phyloP scores from a whole-genome alignment of 352 stramenopile species.

The Peronosclerospora sorghi region DNA sequence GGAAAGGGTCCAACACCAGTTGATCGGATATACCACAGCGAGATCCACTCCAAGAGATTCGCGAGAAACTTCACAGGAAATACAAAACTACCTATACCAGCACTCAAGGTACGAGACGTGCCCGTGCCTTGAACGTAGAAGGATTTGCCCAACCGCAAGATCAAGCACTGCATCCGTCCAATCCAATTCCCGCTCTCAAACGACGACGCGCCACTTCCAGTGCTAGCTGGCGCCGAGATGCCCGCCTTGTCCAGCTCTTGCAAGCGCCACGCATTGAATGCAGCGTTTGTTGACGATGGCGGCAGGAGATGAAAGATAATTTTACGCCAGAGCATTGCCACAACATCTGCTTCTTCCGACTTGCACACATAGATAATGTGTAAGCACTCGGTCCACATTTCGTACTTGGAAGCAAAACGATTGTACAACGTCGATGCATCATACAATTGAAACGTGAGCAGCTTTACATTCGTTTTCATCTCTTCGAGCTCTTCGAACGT shows the following conservation, averaged over 20 bases:
- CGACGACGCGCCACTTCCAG: slow-evolving; percentile 22
- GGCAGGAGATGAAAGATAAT: slow-evolving; percentile 67
- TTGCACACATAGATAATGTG: slow-evolving; percentile 81
- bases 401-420: slow-evolving; percentile 73
- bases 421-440: slow-evolving; percentile 81
- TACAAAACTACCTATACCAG: slow-evolving; percentile 35
- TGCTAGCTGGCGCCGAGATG: slow-evolving; percentile 28
- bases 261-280: slow-evolving; percentile 68
- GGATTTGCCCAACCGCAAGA: slow-evolving; percentile 62
- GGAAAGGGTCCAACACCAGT: slow-evolving; percentile 39
- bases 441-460: slow-evolving; percentile 69
- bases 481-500: slow-evolving; percentile 36
- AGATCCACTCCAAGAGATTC: slow-evolving; percentile 63
- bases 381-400: slow-evolving; percentile 81
- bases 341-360: slow-evolving; percentile 66
- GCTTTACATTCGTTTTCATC: slow-evolving; percentile 45
- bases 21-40: slow-evolving; percentile 63
- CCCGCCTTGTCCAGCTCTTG: slow-evolving; percentile 55
- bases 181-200: slow-evolving; percentile 79
- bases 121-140: slow-evolving; percentile 52
- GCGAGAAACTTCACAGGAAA: slow-evolving; percentile 72
- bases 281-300: slow-evolving; percentile 38
- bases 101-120: slow-evolving; percentile 28
- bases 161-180: slow-evolving; percentile 64
- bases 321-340: slow-evolving; percentile 56